Conservation (phyloP, 2,329 filamentous ascomycete species). For the Phyllosticta capitalensis region DNA sequence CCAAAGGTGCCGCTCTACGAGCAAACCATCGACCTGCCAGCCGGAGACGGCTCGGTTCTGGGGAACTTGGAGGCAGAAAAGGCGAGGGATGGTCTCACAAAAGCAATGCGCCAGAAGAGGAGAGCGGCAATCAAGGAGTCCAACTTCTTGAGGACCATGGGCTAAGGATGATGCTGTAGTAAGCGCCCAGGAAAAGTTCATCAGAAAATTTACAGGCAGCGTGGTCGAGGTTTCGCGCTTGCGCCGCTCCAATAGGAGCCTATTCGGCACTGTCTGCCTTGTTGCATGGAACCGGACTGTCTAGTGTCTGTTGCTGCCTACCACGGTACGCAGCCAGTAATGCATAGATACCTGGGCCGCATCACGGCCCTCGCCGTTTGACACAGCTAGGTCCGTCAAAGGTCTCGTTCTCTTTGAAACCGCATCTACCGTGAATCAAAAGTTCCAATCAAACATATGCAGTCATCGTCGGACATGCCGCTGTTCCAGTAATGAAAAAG, state of each 20-base stretch:
- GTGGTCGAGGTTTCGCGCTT: neutral
- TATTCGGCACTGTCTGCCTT: neutral
- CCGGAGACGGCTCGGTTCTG: conserved; percentile 38
- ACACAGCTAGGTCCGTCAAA: neutral
- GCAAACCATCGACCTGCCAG: conserved; percentile 66
- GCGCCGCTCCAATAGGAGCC: neutral
- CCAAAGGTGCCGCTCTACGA: conserved; percentile 63
- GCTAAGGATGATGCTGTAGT: conserved; percentile 18
- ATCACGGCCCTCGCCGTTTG: neutral
- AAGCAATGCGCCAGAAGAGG: conserved; percentile 65
- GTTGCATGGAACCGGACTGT: neutral
- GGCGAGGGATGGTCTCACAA: conserved; percentile 54
- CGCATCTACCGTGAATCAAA: neutral
- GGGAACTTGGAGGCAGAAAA: conserved; percentile 37
- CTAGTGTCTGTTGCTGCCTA: neutral
- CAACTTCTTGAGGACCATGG: conserved; percentile 78
- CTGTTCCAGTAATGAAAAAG: neutral
- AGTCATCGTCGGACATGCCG: neutral
- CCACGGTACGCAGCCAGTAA: neutral
- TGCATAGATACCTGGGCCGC: neutral
- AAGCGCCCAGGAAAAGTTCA: neutral
- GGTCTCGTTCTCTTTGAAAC: neutral
- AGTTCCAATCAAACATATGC: neutral
- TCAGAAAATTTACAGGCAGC: neutral
- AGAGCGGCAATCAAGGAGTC: conserved; percentile 70